phyloP scores from a whole-genome alignment of 805 yeast genomes.

The Wickerhamiella kurtzmanii region DNA sequence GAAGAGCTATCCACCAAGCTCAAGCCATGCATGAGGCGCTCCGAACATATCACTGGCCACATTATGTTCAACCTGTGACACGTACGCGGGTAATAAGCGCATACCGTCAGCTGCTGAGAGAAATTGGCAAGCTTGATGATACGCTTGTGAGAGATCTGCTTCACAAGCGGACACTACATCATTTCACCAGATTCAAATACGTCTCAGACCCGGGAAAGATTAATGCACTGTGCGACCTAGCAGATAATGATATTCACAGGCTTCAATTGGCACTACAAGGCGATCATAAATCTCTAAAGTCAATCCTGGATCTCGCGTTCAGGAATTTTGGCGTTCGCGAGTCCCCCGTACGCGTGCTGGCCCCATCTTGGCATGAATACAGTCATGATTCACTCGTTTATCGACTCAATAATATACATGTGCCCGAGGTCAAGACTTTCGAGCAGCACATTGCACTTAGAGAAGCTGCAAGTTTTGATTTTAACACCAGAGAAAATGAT shows the following conservation, averaged over 20 bases:
- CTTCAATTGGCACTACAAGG: slow-evolving; percentile 9
- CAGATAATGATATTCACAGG: slow-evolving; percentile 6
- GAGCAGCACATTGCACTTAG: slow-evolving; percentile 8
- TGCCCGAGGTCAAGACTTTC: slow-evolving; percentile 11
- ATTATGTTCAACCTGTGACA: slow-evolving; percentile 1
- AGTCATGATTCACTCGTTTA: slow-evolving; percentile 6
- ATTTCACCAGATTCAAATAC: slow-evolving; percentile 15
- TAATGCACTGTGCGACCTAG: slow-evolving; percentile 10
- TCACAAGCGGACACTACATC: not conserved
- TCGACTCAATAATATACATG: slow-evolving; percentile 13
- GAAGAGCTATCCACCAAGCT: not conserved
- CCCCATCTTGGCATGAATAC: not conserved
- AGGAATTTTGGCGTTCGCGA: slow-evolving; percentile 7
- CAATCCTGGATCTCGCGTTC: slow-evolving; percentile 13
- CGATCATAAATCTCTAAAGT: slow-evolving; percentile 6
- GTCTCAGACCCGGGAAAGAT: slow-evolving; percentile 11
- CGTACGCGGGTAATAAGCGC: not conserved
- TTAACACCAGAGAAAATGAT: not conserved
- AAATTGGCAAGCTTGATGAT: not conserved
- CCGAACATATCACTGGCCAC: slow-evolving; percentile 1
- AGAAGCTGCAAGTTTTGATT: slow-evolving; percentile 1
- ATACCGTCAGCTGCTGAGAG: not conserved
- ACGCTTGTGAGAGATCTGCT: slow-evolving; percentile 1
- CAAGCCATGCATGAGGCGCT: not conserved
- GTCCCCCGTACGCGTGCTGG: slow-evolving; percentile 12